These are phyloP conservation scores for Annona cherimola DNA, from an alignment of 164 flowering plant genomes.

Conservation along the genomic window DNA sequence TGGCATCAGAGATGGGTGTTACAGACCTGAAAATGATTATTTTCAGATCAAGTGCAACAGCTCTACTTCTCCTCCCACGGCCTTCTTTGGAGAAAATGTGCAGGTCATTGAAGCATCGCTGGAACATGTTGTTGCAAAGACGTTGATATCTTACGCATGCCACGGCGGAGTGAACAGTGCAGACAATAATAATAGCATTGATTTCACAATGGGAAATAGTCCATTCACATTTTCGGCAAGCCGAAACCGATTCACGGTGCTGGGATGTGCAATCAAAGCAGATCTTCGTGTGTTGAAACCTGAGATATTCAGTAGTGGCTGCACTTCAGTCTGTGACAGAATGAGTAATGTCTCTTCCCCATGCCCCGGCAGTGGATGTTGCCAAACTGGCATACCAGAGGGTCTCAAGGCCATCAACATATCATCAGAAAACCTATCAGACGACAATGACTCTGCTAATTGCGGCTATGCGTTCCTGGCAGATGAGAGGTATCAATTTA, in stretches of 20 bases:
- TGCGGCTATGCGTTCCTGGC: no score
- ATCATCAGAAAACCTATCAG: no score
- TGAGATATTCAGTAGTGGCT: no score
- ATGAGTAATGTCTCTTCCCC: no score
- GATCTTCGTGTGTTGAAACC: background rate
- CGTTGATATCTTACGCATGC: background rate
- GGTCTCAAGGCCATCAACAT: no score
- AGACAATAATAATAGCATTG: background rate
- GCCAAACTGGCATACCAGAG: no score
- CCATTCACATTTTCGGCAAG: background rate
- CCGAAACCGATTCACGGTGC: background rate
- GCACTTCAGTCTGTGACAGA: no score
- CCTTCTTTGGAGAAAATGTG: background rate
- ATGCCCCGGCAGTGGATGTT: no score
- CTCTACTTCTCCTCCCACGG: conserved; percentile 5
- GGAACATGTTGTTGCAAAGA: background rate
- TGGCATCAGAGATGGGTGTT: conserved; percentile 1
- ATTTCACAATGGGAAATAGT: background rate
- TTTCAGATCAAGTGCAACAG: background rate
- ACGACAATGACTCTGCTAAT: no score
- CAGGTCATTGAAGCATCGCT: conserved; percentile 5
- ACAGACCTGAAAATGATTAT: background rate
- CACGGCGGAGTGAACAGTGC: background rate
- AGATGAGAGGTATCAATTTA: no score
- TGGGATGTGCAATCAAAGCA: background rate